Conservation (phyloP, 129 eudicot species). For the Helianthus annuus region HanXRQr2.0-SUNRISE NC_035440.2:104599059-104599558, state of each 20-base stretch:
- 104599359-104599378: not conserved
- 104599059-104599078: not conserved
- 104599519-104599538: conserved; percentile 84
- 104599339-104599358: not conserved
- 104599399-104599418: not conserved
- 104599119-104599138: not conserved
- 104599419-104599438: conserved; percentile 14
- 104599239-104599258: not conserved
- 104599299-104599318: not conserved
- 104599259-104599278: not conserved
- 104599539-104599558: conserved; percentile 67
- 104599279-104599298: not conserved
- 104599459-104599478: conserved; percentile 76
- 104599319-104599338: not conserved
- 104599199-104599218: not conserved
- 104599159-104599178: not conserved
- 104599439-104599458: conserved; percentile 70
- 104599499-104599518: conserved; percentile 50
- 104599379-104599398: conserved; percentile 10
- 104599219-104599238: not conserved
- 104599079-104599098: not conserved
- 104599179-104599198: not conserved
- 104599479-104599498: conserved; percentile 66
- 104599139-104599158: not conserved
- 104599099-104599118: not conserved